Evolutionary conservation across 208 protist genomes (phyloP).

Genomic region (Crithidia thermophila): DNA sequence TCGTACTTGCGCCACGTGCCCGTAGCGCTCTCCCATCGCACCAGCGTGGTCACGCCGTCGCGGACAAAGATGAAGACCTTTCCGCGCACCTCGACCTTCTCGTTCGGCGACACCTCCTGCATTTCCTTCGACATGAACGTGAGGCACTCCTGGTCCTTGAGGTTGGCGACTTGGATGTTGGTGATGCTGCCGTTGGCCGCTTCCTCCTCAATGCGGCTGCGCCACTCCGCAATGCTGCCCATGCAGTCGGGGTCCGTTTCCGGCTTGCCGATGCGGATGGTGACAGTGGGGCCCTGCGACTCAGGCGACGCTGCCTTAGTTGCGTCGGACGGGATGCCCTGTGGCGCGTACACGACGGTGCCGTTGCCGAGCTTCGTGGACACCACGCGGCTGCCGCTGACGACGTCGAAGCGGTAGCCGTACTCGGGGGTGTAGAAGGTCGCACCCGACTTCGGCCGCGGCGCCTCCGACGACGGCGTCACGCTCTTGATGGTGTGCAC

Average conservation of each 20-base stretch:
- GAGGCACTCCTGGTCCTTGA: slow-evolving; percentile 62
- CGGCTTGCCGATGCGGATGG: slow-evolving; percentile 67
- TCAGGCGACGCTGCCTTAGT: slow-evolving; percentile 31
- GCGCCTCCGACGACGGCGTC: slow-evolving; percentile 31
- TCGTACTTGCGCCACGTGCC: slow-evolving; percentile 71
- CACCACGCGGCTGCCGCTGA: slow-evolving; percentile 58
- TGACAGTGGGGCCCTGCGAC: slow-evolving; percentile 68
- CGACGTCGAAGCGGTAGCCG: slow-evolving; percentile 62
- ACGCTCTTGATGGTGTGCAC: slow-evolving; percentile 55
- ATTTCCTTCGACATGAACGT: slow-evolving; percentile 76
- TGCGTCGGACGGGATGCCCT: slow-evolving; percentile 49
- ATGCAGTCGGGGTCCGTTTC: slow-evolving; percentile 77
- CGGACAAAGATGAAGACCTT: slow-evolving; percentile 79
- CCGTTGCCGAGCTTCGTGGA: slow-evolving; percentile 68
- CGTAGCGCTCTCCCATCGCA: slow-evolving; percentile 68
- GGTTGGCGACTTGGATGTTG: slow-evolving; percentile 38
- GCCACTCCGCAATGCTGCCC: slow-evolving; percentile 65
- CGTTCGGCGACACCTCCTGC: slow-evolving; percentile 71
- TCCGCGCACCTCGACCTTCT: slow-evolving; percentile 59
- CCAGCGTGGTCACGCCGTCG: slow-evolving; percentile 59
- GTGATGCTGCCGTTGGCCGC: slow-evolving; percentile 48
- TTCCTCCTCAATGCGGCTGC: slow-evolving; percentile 62
- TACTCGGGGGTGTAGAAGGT: slow-evolving; percentile 60
- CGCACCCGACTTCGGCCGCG: slow-evolving; percentile 42
- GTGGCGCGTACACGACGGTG: slow-evolving; percentile 69